Percentiles rank a stretch among this genome's conserved stretches.
Evolutionary conservation across 2,329 filamentous ascomycete species (phyloP).

Genomic region (Escovopsis weberi): DNA sequence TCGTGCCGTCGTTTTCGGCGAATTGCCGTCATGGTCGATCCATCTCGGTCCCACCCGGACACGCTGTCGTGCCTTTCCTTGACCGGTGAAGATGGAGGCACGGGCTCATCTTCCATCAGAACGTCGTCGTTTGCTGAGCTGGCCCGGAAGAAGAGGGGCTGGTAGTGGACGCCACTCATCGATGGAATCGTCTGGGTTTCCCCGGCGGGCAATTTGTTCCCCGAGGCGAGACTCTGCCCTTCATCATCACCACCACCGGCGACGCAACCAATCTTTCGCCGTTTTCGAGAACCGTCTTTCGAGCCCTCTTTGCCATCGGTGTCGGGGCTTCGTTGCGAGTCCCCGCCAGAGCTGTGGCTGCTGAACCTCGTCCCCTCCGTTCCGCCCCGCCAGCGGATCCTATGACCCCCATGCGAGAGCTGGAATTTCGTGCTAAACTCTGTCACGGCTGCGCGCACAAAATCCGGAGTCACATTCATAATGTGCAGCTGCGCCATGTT

Average conservation of each 20-base stretch:
- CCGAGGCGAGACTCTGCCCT: constrained; percentile 19
- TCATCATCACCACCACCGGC: constrained; percentile 15
- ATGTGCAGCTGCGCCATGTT: constrained; percentile 78
- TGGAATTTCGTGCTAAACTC: constrained; percentile 64
- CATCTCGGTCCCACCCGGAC: constrained; percentile 31
- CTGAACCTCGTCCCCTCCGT: constrained; percentile 48
- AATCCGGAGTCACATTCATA: constrained; percentile 65
- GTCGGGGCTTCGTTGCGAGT: constrained; percentile 31
- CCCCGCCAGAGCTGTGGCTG: constrained; percentile 44
- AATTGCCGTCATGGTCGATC: constrained; percentile 29
- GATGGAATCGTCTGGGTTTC: constrained; percentile 23
- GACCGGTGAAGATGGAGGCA: constrained; percentile 31
- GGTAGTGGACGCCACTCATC: constrained; percentile 44
- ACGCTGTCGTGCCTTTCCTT: constrained; percentile 35
- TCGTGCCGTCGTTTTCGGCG: constrained; percentile 43
- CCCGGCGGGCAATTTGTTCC: constrained; percentile 25
- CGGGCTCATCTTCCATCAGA: constrained; percentile 34
- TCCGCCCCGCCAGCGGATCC: constrained; percentile 67
- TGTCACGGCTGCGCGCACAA: constrained; percentile 56
- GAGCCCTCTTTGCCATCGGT: constrained; percentile 34
- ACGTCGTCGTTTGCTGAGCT: constrained; percentile 31
- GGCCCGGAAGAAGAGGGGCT: constrained; percentile 43
- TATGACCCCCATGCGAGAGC: constrained; percentile 60
- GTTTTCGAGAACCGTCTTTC: constrained; percentile 28
- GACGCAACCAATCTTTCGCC: constrained; percentile 21